Evolutionary conservation across 2,329 filamentous ascomycete genomes (phyloP).

Genomic region (Plectosphaerella sp.): DNA sequence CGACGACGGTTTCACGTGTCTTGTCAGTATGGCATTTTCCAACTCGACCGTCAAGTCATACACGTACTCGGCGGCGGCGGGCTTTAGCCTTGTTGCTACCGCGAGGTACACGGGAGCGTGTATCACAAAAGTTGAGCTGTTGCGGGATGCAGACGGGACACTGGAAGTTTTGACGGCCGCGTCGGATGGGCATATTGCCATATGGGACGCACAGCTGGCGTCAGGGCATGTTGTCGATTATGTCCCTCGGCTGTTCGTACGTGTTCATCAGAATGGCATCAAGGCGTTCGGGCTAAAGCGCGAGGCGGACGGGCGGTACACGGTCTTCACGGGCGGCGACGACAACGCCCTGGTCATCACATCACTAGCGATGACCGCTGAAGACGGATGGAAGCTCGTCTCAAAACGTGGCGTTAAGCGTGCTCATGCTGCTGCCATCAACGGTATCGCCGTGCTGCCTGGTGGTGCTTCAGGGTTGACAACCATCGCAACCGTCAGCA

Average conservation of each 20-base stretch:
- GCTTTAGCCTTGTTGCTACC: constrained; percentile 46
- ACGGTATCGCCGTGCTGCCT: constrained; percentile 41
- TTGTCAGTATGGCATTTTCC: constrained; percentile 72
- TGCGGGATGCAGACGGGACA: constrained; percentile 21
- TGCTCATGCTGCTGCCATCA: constrained; percentile 71
- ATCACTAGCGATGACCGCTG: constrained; percentile 22
- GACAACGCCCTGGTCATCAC: constrained; percentile 74
- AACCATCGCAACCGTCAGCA: constrained; percentile 43
- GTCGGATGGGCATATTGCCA: constrained; percentile 73
- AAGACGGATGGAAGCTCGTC: constrained; percentile 10
- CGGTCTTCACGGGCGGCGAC: constrained; percentile 77
- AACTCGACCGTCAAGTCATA: constrained; percentile 73
- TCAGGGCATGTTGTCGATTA: constrained; percentile 12
- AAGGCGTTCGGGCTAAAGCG: constrained; percentile 55
- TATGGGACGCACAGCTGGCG: constrained; percentile 43
- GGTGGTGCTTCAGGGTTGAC: constrained; percentile 7
- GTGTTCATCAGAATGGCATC: constrained; percentile 76
- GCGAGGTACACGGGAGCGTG: constrained; percentile 69
- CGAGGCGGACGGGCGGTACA: constrained; percentile 19
- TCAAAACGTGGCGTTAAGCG: constrained; percentile 35
- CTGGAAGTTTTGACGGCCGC: constrained; percentile 60
- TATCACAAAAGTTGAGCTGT: constrained; percentile 59
- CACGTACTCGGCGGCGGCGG: constrained; percentile 32
- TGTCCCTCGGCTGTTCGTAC: constrained; percentile 25
- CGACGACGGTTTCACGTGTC: constrained; percentile 29